These are phyloP conservation scores for Fonsecaea monophora DNA, from an alignment of 2,329 filamentous ascomycete species.

Conservation along the genomic window DNA sequence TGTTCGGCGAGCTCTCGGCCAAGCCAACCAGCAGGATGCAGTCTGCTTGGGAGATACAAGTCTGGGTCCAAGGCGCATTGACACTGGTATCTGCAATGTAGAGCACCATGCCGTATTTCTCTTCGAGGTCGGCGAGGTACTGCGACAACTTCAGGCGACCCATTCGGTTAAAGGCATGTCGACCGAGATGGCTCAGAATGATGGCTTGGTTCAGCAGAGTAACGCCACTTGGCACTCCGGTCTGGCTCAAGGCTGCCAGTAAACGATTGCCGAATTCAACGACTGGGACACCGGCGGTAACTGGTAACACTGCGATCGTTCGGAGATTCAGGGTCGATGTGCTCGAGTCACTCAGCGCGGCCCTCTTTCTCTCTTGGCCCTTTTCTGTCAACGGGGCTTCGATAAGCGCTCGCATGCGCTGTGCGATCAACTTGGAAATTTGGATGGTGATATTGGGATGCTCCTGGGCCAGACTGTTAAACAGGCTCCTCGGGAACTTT, in stretches of 20 bases:
- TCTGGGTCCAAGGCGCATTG: constrained; percentile 97
- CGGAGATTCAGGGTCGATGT: constrained; percentile 90
- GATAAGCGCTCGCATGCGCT: constrained; percentile 86
- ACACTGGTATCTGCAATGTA: constrained; percentile 97
- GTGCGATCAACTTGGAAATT: constrained; percentile 97
- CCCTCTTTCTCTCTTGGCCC: constrained; percentile 64
- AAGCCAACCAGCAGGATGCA: constrained; percentile 92
- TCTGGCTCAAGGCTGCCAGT: constrained; percentile 85
- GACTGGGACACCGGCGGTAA: constrained; percentile 89
- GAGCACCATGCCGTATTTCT: constrained; percentile 93
- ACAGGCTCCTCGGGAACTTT: constrained; percentile 92
- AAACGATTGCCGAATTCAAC: constrained; percentile 92
- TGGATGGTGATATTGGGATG: constrained; percentile 99
- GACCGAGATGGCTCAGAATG: constrained; percentile 91
- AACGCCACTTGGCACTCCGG: constrained; percentile 86
- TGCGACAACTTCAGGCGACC: constrained; percentile 94
- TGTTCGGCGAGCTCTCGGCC: constrained; percentile 85
- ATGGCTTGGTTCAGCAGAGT: constrained; percentile 91
- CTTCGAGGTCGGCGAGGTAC: constrained; percentile 94
- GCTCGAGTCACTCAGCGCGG: constrained; percentile 46
- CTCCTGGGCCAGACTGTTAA: constrained; percentile 96
- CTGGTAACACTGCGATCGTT: constrained; percentile 89
- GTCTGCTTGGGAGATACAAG: constrained; percentile 95
- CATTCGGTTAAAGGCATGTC: constrained; percentile 96
- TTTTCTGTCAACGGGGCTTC: constrained; percentile 77